Conservation (phyloP, 257 asterid species). For the Solanum chmielewskii region DNA sequence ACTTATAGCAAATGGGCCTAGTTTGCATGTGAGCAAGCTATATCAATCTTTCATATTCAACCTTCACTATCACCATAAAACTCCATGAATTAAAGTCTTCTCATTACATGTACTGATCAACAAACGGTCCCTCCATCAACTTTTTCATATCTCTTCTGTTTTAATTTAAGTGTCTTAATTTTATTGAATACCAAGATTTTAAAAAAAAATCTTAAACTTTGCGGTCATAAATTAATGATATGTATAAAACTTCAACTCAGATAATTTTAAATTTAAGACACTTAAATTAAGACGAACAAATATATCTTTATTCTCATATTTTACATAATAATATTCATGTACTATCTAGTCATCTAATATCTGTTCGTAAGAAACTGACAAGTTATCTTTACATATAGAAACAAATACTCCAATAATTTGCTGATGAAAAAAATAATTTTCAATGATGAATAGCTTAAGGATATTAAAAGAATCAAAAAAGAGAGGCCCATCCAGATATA, state of each 20-base stretch:
- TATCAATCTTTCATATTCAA: constrained; percentile 13
- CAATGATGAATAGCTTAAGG: constrained; percentile 4
- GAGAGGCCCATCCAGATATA: constrained; percentile 1
- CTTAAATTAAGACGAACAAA: no score
- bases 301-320: background rate
- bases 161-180: background rate
- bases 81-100: background rate
- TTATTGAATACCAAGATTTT: background rate
- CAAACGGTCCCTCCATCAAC: constrained; percentile 9
- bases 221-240: background rate
- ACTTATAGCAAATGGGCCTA: constrained; percentile 2
- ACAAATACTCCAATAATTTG: background rate
- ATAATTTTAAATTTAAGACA: no score
- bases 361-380: constrained; percentile 11
- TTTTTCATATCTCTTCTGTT: background rate
- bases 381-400: background rate
- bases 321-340: background rate
- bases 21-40: constrained; percentile 3
- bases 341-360: background rate
- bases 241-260: no score
- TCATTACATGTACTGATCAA: background rate
- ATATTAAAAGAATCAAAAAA: constrained; percentile 4
- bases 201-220: background rate
- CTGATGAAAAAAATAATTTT: background rate
- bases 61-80: background rate